A percentile compares a stretch with the other conserved stretches of the same genome.
Evolutionary conservation across 192 early-diverging fungal species (phyloP).

Genomic region (Glomus cerebriforme): DNA sequence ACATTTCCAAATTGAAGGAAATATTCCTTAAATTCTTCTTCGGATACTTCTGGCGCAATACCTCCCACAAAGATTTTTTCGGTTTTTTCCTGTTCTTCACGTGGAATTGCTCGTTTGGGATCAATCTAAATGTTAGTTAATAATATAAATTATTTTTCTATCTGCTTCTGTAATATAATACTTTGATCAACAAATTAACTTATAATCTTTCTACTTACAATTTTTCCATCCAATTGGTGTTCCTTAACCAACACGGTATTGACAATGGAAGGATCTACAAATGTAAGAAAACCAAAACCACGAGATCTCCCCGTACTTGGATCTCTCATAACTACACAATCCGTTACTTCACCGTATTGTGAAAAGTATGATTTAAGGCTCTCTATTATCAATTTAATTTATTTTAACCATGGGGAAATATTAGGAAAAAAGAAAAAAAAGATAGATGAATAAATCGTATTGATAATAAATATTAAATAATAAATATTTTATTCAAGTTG

Average conservation of each 20-base stretch:
- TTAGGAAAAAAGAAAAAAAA: conserved; percentile 8
- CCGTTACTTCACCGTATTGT: conserved; percentile 69
- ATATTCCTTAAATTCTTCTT: conserved; percentile 81
- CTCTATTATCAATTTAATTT: conserved; percentile 55
- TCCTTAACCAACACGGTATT: conserved; percentile 66
- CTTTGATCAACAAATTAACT: no score
- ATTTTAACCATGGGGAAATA: neutral
- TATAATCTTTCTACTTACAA: conserved; percentile 50
- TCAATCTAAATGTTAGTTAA: conserved; percentile 57
- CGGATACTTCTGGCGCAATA: conserved; percentile 81
- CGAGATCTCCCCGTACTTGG: conserved; percentile 64
- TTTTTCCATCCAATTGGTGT: conserved; percentile 79
- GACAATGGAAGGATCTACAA: conserved; percentile 60
- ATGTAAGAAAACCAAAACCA: conserved; percentile 81
- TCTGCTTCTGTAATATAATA: neutral
- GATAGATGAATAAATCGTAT: neutral
- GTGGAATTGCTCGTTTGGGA: conserved; percentile 71
- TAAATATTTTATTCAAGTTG: conserved; percentile 1
- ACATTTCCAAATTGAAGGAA: conserved; percentile 86
- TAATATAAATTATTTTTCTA: neutral
- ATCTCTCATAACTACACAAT: conserved; percentile 80
- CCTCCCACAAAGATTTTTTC: conserved; percentile 96
- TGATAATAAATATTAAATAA: conserved; percentile 9
- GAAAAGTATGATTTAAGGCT: conserved; percentile 69
- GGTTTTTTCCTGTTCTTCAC: conserved; percentile 74